Percentiles rank a stretch among this genome's conserved stretches.
Conservation (phyloP, 176 grass and related monocot species). For the Musa schizocarpa region DNA sequence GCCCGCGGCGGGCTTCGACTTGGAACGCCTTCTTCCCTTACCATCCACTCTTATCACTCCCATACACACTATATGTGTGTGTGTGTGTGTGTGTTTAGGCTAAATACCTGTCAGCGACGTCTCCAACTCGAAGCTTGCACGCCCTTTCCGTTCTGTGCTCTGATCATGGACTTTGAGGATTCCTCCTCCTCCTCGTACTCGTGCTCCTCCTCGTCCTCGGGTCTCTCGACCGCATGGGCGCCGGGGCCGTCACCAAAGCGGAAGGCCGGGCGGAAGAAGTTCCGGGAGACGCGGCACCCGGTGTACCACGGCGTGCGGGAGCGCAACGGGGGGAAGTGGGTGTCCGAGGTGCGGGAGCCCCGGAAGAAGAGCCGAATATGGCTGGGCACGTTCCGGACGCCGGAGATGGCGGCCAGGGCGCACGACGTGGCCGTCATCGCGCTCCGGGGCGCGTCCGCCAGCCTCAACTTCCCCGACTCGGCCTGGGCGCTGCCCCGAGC, state of each 20-base stretch:
- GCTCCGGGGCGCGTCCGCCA: constrained; percentile 14
- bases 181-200: too few relatives aligned
- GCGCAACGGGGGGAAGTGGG: constrained; percentile 21
- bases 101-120: too few relatives aligned
- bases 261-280: constrained; percentile 38
- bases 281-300: constrained; percentile 78
- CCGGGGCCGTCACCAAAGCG: constrained; percentile 42
- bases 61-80: too few relatives aligned
- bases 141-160: too few relatives aligned
- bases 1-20: too few relatives aligned
- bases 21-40: too few relatives aligned
- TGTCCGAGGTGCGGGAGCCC: constrained; percentile 20
- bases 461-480: constrained; percentile 67
- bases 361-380: too few relatives aligned
- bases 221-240: constrained; percentile 27
- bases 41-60: too few relatives aligned
- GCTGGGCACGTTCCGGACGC: too few relatives aligned
- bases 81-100: too few relatives aligned
- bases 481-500: constrained; percentile 22
- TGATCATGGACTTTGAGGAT: too few relatives aligned
- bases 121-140: too few relatives aligned
- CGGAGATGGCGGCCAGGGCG: constrained; percentile 39
- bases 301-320: constrained; percentile 67
- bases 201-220: constrained; percentile 1
- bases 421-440: constrained; percentile 24